Conservation (phyloP, 75 land plant species). For the Pinus tabuliformis region DNA sequence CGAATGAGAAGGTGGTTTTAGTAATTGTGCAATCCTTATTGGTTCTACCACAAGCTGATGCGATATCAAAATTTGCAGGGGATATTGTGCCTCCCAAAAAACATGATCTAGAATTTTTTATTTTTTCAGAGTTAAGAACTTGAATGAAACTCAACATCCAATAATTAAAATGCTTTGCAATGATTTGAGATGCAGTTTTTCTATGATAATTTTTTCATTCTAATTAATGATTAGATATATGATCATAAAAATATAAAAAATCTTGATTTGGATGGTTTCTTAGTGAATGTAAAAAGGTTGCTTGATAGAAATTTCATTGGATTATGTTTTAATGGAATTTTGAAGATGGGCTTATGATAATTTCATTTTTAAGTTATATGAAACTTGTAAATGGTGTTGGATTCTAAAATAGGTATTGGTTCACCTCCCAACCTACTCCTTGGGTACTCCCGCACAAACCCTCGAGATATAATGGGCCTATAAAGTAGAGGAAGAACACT, state of each 20-base stretch:
- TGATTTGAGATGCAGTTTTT: not conserved
- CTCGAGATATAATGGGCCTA: no score
- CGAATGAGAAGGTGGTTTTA: conserved; percentile 39
- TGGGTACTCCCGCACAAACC: no score
- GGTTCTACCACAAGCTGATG: conserved; percentile 63
- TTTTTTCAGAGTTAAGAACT: not conserved
- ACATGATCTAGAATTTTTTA: conserved; percentile 73
- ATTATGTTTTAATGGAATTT: no score
- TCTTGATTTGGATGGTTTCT: not conserved
- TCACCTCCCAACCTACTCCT: no score
- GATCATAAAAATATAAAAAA: not conserved
- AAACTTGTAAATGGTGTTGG: no score
- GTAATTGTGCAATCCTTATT: conserved; percentile 82
- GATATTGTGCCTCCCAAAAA: conserved; percentile 95
- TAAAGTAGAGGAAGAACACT: no score
- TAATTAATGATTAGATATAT: not conserved
- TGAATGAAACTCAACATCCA: not conserved
- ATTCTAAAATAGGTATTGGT: no score
- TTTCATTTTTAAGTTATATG: no score
- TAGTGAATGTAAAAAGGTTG: not conserved
- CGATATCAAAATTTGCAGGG: conserved; percentile 90
- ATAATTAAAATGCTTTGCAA: not conserved
- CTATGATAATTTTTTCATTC: not conserved
- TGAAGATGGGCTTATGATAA: no score
- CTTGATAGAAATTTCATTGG: not conserved